phyloP scores from a whole-genome alignment of 164 flowering plant genomes.

The Annona cherimola region DNA sequence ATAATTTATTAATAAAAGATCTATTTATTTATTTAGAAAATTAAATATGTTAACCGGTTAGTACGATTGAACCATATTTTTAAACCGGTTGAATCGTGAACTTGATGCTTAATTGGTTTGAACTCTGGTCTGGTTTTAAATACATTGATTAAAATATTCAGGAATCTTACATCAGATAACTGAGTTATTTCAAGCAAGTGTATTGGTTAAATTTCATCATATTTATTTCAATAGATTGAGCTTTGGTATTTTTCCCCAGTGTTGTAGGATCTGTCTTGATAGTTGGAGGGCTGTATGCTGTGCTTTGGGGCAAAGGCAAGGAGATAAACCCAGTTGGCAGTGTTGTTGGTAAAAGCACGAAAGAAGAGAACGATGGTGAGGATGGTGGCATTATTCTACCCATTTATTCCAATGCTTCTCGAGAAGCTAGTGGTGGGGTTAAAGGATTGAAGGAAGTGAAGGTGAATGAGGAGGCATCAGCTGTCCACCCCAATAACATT shows the following conservation, averaged over 20 bases:
- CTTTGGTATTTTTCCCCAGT: constrained; percentile 28
- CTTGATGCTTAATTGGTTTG: too few relatives aligned
- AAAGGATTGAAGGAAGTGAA: background rate
- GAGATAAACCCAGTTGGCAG: constrained; percentile 23
- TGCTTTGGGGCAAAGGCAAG: constrained; percentile 74
- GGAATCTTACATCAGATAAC: too few relatives aligned
- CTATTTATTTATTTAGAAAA: too few relatives aligned
- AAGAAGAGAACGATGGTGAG: constrained; percentile 4
- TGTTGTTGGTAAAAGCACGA: background rate
- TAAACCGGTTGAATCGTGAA: too few relatives aligned
- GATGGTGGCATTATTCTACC: constrained; percentile 12
- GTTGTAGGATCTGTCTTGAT: constrained; percentile 57
- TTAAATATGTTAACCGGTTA: too few relatives aligned
- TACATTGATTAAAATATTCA: too few relatives aligned
- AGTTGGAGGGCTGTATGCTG: constrained; percentile 70
- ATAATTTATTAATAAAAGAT: too few relatives aligned
- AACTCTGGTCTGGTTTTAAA: too few relatives aligned
- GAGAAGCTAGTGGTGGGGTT: background rate
- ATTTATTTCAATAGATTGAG: background rate
- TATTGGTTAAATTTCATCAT: too few relatives aligned
- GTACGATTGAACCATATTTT: too few relatives aligned
- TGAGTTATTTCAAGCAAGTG: too few relatives aligned
- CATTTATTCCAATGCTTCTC: constrained; percentile 4
- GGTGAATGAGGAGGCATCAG: background rate
- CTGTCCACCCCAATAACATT: background rate